Evolutionary conservation across 129 eudicot genomes (phyloP).

Genomic region (Apium graveolens): DNA sequence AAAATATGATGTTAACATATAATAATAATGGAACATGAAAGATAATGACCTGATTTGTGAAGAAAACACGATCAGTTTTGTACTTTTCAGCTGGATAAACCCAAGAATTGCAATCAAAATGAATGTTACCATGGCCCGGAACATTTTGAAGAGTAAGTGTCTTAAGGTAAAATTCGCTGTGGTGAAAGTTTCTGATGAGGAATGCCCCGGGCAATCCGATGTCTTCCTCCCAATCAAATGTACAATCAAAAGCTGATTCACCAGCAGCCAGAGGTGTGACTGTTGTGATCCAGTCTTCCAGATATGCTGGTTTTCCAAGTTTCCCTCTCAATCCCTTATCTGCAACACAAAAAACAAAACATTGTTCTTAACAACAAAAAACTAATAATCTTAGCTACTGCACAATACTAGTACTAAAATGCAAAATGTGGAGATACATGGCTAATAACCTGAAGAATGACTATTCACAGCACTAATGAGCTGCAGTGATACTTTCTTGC

Average conservation of each 20-base stretch:
- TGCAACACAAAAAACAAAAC: not conserved
- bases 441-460: not conserved
- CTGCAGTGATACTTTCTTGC: slow-evolving; percentile 14
- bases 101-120: not conserved
- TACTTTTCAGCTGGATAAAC: not conserved
- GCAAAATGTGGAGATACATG: not conserved
- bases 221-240: not conserved
- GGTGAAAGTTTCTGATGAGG: not conserved
- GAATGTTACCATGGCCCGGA: not conserved
- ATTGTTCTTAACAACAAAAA: not conserved
- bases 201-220: not conserved
- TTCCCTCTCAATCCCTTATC: not conserved
- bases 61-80: not conserved
- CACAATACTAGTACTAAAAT: not conserved
- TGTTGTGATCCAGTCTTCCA: not conserved
- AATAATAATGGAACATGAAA: not conserved
- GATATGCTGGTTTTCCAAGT: not conserved
- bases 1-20: not conserved
- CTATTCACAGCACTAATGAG: slow-evolving; percentile 3
- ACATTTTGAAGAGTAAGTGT: not conserved
- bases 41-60: not conserved
- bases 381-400: not conserved
- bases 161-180: not conserved
- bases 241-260: not conserved
- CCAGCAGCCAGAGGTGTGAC: not conserved